These are phyloP conservation scores for Curvularia spicifera DNA, from an alignment of 2,329 filamentous ascomycete species.

Conservation along the genomic window DNA sequence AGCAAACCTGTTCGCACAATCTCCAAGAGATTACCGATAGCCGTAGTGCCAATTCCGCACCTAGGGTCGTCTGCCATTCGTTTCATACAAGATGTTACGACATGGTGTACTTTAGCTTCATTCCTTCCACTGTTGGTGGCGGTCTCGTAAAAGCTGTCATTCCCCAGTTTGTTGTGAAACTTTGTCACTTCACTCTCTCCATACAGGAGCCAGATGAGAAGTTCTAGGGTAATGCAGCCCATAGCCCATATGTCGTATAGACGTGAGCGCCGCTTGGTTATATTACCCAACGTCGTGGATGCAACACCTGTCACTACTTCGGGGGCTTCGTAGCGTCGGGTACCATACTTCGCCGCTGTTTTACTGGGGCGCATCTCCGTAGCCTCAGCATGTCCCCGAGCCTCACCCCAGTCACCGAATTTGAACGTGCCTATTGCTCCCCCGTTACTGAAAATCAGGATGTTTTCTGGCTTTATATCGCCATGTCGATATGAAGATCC, in stretches of 20 bases:
- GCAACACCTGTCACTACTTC: constrained; percentile 10
- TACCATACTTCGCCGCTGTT: constrained; percentile 20
- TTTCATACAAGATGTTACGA: constrained; percentile 11
- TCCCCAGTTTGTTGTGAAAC: constrained; percentile 5
- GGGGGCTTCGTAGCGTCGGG: constrained; percentile 25
- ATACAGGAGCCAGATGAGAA: constrained; percentile 31
- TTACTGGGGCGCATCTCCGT: constrained; percentile 12
- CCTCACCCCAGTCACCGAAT: constrained; percentile 26
- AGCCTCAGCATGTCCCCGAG: constrained; percentile 10
- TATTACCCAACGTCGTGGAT: not conserved
- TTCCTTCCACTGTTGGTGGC: not conserved
- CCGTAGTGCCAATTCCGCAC: constrained; percentile 3
- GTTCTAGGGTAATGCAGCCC: constrained; percentile 33
- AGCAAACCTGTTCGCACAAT: constrained; percentile 11
- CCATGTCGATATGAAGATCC: constrained; percentile 34
- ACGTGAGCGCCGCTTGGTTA: constrained; percentile 18
- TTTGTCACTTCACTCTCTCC: constrained; percentile 10
- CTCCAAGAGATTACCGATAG: constrained; percentile 14
- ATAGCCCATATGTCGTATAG: constrained; percentile 35
- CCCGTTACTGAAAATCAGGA: constrained; percentile 36
- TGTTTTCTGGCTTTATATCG: constrained; percentile 50
- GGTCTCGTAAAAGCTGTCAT: constrained; percentile 4
- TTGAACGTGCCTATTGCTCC: constrained; percentile 20
- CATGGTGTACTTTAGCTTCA: constrained; percentile 1
- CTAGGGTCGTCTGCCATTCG: constrained; percentile 8